Conservation (phyloP, 2,329 filamentous ascomycete genomes). For the Aureobasidium pullulans region DNA sequence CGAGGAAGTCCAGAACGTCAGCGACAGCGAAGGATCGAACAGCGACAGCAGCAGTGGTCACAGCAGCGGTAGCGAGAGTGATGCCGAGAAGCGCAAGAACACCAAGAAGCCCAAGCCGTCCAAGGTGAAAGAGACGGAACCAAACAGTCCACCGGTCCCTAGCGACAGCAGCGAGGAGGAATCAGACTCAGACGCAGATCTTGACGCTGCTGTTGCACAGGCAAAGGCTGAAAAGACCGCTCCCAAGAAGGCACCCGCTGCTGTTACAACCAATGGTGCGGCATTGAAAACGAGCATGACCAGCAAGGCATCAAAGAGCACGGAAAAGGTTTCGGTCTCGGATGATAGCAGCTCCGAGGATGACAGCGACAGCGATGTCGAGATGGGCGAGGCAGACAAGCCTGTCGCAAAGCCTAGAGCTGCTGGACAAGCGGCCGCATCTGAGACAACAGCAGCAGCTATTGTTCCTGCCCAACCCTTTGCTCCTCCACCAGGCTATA, state of each 20-base stretch:
- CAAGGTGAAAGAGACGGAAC: slow-evolving; percentile 20
- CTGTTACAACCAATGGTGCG: slow-evolving; percentile 18
- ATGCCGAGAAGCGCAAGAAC: slow-evolving; percentile 21
- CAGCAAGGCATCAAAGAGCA: slow-evolving; percentile 12
- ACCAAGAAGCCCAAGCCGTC: slow-evolving; percentile 18
- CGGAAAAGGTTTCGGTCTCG: slow-evolving; percentile 13
- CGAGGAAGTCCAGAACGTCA: slow-evolving; percentile 27
- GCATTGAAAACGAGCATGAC: slow-evolving; percentile 24
- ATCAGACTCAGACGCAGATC: slow-evolving; percentile 13
- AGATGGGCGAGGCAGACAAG: slow-evolving; percentile 17
- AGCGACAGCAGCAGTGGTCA: slow-evolving; percentile 19
- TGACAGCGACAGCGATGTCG: slow-evolving; percentile 19
- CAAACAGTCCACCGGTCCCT: slow-evolving; percentile 21
- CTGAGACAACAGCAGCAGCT: not conserved
- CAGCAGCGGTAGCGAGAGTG: slow-evolving; percentile 30
- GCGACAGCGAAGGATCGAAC: slow-evolving; percentile 26
- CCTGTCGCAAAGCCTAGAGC: slow-evolving; percentile 15
- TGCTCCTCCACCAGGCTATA: slow-evolving; percentile 39
- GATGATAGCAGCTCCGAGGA: slow-evolving; percentile 18
- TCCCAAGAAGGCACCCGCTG: slow-evolving; percentile 14
- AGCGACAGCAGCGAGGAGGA: slow-evolving; percentile 15
- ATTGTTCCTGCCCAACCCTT: slow-evolving; percentile 20
- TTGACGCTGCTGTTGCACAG: not conserved
- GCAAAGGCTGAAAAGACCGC: slow-evolving; percentile 18
- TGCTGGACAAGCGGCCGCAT: not conserved